Evolutionary conservation across 2,329 filamentous ascomycete species (phyloP).

Genomic region (Dactylellina haptotyla): DNA sequence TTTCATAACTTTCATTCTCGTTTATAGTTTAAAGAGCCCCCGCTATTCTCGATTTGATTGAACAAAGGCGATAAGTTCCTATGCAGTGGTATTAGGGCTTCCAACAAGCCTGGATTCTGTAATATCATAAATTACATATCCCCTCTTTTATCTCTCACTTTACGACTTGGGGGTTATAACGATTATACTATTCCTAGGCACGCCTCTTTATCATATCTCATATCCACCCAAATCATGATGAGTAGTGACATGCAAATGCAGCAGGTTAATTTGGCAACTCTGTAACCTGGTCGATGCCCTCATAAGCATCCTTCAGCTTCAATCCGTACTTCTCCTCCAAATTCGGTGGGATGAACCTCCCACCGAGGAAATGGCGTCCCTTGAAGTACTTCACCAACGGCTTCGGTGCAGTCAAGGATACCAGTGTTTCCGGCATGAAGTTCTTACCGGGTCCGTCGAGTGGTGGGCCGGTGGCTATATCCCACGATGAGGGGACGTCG

Average conservation of each 20-base stretch:
- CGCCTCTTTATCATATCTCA: too few species aligned
- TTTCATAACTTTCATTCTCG: too few species aligned
- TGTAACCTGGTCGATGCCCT: conserved; percentile 37
- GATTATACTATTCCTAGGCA: too few species aligned
- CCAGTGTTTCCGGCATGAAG: conserved; percentile 81
- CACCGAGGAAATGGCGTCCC: conserved; percentile 91
- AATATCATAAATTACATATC: too few species aligned
- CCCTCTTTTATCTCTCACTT: not conserved
- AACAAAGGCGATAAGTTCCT: not conserved
- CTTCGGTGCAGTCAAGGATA: conserved; percentile 93
- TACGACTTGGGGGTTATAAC: not conserved
- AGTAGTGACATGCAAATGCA: too few species aligned
- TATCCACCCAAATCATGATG: too few species aligned
- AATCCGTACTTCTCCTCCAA: conserved; percentile 88
- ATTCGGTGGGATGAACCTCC: conserved; percentile 80
- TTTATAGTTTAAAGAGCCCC: too few species aligned
- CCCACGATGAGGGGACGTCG: conserved; percentile 93
- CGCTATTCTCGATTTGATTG: too few species aligned
- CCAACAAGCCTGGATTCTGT: not conserved
- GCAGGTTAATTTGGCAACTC: conserved; percentile 28
- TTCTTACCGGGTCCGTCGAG: conserved; percentile 76
- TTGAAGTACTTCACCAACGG: conserved; percentile 84
- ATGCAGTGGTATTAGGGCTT: not conserved
- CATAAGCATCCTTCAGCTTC: conserved; percentile 67
- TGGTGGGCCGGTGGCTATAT: conserved; percentile 87